These are phyloP conservation scores for Leishmania martiniquensis DNA, from an alignment of 208 protist species.

Conservation along the genomic window DNA sequence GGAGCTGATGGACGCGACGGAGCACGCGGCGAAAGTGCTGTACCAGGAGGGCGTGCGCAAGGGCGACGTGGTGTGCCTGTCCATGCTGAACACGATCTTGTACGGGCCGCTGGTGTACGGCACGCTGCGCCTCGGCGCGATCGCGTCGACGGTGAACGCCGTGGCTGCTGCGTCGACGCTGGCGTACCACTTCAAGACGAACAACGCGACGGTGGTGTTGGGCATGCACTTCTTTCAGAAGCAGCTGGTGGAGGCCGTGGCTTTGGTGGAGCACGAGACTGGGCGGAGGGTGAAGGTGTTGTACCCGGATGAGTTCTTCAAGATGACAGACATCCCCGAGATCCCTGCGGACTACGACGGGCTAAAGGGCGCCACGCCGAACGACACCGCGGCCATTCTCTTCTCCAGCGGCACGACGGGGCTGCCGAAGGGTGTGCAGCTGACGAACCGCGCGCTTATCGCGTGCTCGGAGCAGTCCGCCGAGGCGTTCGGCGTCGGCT, in stretches of 20 bases:
- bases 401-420: conserved; percentile 54
- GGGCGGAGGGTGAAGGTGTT: conserved; percentile 31
- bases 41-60: conserved; percentile 50
- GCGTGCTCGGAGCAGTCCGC: conserved; percentile 38
- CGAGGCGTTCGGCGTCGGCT: neutral
- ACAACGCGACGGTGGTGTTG: conserved; percentile 37
- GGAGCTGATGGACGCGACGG: conserved; percentile 30
- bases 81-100: conserved; percentile 38
- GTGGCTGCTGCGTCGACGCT: conserved; percentile 34
- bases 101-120: conserved; percentile 46
- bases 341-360: conserved; percentile 42
- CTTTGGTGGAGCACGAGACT: conserved; percentile 37
- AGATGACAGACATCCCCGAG: conserved; percentile 13
- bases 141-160: conserved; percentile 42
- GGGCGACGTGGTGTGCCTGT: conserved; percentile 42
- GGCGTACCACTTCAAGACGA: conserved; percentile 37
- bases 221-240: conserved; percentile 41
- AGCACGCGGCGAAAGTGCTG: conserved; percentile 33
- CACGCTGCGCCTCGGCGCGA: conserved; percentile 35
- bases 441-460: conserved; percentile 35
- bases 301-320: conserved; percentile 37
- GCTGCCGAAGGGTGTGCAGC: conserved; percentile 64
- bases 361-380: conserved; percentile 14
- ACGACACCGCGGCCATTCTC: conserved; percentile 48
- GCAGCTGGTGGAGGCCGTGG: conserved; percentile 32